Evolutionary conservation across 176 grass and related monocot species (phyloP), one percentile per base, ranked within the genome.

Genomic region (Triticum dicoccoides): DNA sequence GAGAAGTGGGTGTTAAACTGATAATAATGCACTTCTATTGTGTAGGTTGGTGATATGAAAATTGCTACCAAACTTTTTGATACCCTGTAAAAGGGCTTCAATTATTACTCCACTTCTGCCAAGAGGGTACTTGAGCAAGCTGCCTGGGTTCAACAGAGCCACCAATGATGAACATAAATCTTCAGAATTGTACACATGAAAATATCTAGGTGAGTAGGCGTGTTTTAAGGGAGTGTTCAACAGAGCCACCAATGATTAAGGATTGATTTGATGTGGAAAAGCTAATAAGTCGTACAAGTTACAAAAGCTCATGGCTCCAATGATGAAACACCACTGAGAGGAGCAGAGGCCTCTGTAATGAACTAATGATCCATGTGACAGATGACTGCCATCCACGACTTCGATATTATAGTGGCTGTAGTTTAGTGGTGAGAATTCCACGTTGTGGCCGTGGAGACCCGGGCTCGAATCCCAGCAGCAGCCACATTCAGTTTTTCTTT

Each of bases 381-480:
- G 51, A 47, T 54, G 34, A 79, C 32, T 71, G 17, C 32, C 67
- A 90, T 71, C 38, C 65, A 65, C 21, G 18, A 54, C 30, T 34
- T 3, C 15, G 18, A 37, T 81, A 39, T n/a, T 23, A 85, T 17
- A 38, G 92, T 91, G 89, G 85, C 85, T 93, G 88, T 95, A 93
- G 87, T 97, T 93, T 97, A 93, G 93, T 98, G 89, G 91, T 95
- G 64, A 95, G 93, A 98, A 95, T 98, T 95, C 88, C 84, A 95
- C 83, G 91, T 91, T 91, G 87, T 92, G 92, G 93, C 96, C 92
- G 83, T 96, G 80, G 92, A 98, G 92, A 96, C 88, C 88, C 92
- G 90, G 82, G 86, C 93, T 94, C 86, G 90, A 98, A 92, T 94
- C 88, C 93, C 90, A 94, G 93, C 90, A 94, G 93, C 90, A 98